These are phyloP conservation scores for Xylaria multiplex DNA, from an alignment of 2,329 filamentous ascomycete genomes.

Conservation along the genomic window DNA sequence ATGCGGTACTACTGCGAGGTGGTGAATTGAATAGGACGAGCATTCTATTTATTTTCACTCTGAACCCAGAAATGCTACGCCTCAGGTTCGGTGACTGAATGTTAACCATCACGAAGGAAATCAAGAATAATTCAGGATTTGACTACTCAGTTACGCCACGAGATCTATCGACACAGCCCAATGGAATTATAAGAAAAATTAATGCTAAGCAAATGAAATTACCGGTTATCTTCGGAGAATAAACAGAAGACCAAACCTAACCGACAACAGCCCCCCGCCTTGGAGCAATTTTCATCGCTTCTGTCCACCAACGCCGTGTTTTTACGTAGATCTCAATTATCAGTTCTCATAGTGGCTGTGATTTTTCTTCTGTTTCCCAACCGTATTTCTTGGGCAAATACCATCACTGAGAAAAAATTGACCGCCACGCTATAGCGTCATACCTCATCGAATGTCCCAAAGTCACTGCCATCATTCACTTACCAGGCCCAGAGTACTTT, in stretches of 20 bases:
- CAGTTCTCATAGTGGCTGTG: conserved; percentile 6
- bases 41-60: background rate
- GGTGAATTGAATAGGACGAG: background rate
- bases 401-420: background rate
- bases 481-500: conserved; percentile 76
- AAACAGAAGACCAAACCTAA: conserved; percentile 7
- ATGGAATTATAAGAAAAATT: conserved; percentile 7
- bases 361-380: background rate
- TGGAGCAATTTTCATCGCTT: conserved; percentile 6
- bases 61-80: too few relatives aligned
- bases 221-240: background rate
- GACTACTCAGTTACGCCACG: background rate
- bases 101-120: background rate
- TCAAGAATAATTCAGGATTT: background rate
- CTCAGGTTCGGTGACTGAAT: background rate
- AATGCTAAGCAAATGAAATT: conserved; percentile 7
- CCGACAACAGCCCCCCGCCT: conserved; percentile 3
- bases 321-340: conserved; percentile 10
- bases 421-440: background rate
- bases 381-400: background rate
- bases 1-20: background rate
- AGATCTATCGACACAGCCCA: background rate
- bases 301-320: conserved; percentile 20
- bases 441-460: background rate
- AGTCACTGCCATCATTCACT: background rate